A percentile compares a stretch with the other conserved stretches of the same genome.
These are phyloP conservation scores for Clitopilus hobsonii DNA, from an alignment of 768 basidiomycete species.

Conservation along the genomic window DNA sequence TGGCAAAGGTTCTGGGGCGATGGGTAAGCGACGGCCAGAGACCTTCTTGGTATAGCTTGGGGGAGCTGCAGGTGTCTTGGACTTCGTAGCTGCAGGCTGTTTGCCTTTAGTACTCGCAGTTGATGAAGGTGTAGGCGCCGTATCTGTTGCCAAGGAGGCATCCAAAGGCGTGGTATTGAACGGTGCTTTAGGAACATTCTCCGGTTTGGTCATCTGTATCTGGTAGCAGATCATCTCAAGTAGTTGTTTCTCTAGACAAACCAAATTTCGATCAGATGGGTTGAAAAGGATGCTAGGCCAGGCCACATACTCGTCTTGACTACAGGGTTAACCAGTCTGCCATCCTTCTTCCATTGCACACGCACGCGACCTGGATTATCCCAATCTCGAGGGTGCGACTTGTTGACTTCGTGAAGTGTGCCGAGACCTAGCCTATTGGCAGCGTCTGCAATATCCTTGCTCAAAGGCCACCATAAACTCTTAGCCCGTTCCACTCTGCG, in stretches of 20 bases:
- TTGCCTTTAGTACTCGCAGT: conserved; percentile 45
- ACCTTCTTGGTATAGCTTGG: conserved; percentile 18
- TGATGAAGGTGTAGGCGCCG: conserved; percentile 20
- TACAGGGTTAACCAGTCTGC: conserved; percentile 52
- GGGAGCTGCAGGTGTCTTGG: conserved; percentile 33
- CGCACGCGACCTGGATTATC: conserved; percentile 95
- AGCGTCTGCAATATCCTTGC: conserved; percentile 88
- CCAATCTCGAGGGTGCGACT: conserved; percentile 94
- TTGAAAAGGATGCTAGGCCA: background rate
- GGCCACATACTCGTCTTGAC: conserved; percentile 69
- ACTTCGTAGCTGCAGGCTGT: conserved; percentile 40
- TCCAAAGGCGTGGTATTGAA: conserved; percentile 36
- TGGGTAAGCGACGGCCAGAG: conserved; percentile 49
- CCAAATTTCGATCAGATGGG: background rate
- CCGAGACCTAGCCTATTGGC: conserved; percentile 72
- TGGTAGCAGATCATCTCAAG: conserved; percentile 70
- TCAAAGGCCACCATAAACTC: conserved; percentile 92
- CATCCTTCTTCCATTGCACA: conserved; percentile 89
- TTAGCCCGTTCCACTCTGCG: conserved; percentile 76
- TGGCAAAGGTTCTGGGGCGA: conserved; percentile 75
- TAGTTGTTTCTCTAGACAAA: conserved; percentile 65
- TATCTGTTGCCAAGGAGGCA: conserved; percentile 3
- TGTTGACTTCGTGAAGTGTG: conserved; percentile 84
- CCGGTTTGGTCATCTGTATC: conserved; percentile 70
- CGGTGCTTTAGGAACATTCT: conserved; percentile 61